These are phyloP conservation scores for Coemansia sp. DNA, from an alignment of 192 early-diverging fungal genomes.

Conservation along the genomic window DNA sequence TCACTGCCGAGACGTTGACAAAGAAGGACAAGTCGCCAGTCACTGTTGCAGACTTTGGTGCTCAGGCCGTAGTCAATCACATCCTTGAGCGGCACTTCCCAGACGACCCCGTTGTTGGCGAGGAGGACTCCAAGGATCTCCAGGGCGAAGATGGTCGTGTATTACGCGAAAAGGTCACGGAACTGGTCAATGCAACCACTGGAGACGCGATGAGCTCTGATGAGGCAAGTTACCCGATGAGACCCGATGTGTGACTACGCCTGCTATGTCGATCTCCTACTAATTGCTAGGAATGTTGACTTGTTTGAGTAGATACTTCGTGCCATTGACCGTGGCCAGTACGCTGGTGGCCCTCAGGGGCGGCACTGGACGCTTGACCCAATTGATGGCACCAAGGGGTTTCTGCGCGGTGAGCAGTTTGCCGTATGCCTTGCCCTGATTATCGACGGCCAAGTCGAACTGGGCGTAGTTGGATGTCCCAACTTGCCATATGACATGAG, in stretches of 20 bases:
- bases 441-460: slow-evolving; percentile 80
- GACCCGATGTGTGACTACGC: neutral
- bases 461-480: slow-evolving; percentile 89
- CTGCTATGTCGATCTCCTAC: neutral
- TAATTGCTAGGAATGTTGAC: slow-evolving; percentile 19
- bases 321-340: slow-evolving; percentile 90
- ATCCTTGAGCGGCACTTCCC: slow-evolving; percentile 78
- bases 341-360: slow-evolving; percentile 71
- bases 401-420: slow-evolving; percentile 95
- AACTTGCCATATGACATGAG: slow-evolving; percentile 68
- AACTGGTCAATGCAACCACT: slow-evolving; percentile 72
- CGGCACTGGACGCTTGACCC: slow-evolving; percentile 86
- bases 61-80: slow-evolving; percentile 92
- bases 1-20: slow-evolving; percentile 76
- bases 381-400: slow-evolving; percentile 98
- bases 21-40: slow-evolving; percentile 97
- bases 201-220: slow-evolving; percentile 60
- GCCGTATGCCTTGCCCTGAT: slow-evolving; percentile 94
- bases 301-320: slow-evolving; percentile 61
- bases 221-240: slow-evolving; percentile 39
- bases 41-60: slow-evolving; percentile 96
- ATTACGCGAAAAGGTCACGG: slow-evolving; percentile 76
- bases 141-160: slow-evolving; percentile 63
- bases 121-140: slow-evolving; percentile 91
- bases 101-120: slow-evolving; percentile 88